Percentiles rank a stretch among this genome's conserved stretches.
Evolutionary conservation across 2,329 filamentous ascomycete species (phyloP).

Genomic region (Phaeosphaeriaceae sp.): DNA sequence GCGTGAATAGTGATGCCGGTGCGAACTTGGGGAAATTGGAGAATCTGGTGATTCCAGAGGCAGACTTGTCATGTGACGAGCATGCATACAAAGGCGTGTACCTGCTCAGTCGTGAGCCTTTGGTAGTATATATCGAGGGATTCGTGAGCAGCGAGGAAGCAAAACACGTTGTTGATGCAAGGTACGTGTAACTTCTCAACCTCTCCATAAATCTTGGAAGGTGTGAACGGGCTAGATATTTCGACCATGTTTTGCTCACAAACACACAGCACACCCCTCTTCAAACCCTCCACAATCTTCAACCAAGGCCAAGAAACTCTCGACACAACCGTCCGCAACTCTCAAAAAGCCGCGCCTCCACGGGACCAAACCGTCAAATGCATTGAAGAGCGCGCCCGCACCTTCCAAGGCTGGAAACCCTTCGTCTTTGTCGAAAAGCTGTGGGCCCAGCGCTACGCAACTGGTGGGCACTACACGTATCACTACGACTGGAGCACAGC

Average conservation of each 20-base stretch:
- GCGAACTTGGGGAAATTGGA: constrained; percentile 39
- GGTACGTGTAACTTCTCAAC: constrained; percentile 51
- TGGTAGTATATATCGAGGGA: constrained; percentile 65
- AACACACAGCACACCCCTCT: constrained; percentile 54
- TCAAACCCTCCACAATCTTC: constrained; percentile 62
- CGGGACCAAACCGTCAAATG: constrained; percentile 60
- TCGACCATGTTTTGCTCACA: neutral
- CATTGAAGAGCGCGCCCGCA: constrained; percentile 64
- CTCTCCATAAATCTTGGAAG: too few species aligned
- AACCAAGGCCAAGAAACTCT: constrained; percentile 56
- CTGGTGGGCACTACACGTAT: constrained; percentile 63
- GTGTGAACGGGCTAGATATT: too few species aligned
- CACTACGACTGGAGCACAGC: constrained; percentile 62
- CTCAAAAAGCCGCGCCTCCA: constrained; percentile 55
- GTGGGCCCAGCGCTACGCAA: constrained; percentile 67
- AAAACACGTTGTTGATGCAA: constrained; percentile 59
- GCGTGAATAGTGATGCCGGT: neutral
- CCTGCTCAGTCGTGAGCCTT: constrained; percentile 60
- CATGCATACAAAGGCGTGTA: constrained; percentile 52
- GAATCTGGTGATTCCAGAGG: constrained; percentile 50
- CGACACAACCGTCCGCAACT: constrained; percentile 59
- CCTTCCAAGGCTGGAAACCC: constrained; percentile 66
- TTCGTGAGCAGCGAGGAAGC: constrained; percentile 60
- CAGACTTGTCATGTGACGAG: constrained; percentile 46
- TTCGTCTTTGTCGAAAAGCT: constrained; percentile 66